Conservation (phyloP, 345 rosid species). For the Eucalyptus regnans region DNA sequence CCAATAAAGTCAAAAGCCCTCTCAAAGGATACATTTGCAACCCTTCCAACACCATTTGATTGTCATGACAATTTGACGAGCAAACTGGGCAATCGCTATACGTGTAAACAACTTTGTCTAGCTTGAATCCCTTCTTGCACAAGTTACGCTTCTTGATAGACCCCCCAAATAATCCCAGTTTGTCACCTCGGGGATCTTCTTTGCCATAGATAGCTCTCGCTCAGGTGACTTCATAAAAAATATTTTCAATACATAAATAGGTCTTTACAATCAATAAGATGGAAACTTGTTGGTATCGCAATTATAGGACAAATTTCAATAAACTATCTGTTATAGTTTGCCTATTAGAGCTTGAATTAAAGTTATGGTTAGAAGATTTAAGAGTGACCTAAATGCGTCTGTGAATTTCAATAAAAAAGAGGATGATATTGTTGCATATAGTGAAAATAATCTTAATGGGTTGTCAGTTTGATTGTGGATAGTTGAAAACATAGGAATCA, state of each 20-base stretch:
- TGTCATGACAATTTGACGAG: conserved; percentile 5
- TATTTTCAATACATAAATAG: background rate
- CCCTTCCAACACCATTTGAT: conserved; percentile 14
- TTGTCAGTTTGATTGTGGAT: background rate
- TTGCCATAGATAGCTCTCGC: background rate
- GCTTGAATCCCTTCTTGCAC: conserved; percentile 9
- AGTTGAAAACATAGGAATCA: background rate
- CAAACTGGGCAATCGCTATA: conserved; percentile 16
- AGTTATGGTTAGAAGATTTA: background rate
- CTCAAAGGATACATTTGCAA: background rate
- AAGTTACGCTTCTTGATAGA: conserved; percentile 8
- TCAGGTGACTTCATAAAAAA: background rate
- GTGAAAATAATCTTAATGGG: background rate
- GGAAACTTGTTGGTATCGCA: background rate
- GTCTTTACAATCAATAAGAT: background rate
- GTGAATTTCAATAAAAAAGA: background rate
- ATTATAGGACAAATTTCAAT: background rate
- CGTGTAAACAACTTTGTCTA: background rate
- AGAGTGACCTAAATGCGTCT: background rate
- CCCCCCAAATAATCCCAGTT: conserved; percentile 2
- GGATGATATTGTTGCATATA: background rate
- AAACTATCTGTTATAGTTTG: background rate
- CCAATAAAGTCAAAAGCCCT: background rate
- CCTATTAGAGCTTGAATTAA: background rate
- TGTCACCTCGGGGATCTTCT: background rate